Conservation (phyloP, 306 rosid genomes). For the Biancaea sappan region DNA sequence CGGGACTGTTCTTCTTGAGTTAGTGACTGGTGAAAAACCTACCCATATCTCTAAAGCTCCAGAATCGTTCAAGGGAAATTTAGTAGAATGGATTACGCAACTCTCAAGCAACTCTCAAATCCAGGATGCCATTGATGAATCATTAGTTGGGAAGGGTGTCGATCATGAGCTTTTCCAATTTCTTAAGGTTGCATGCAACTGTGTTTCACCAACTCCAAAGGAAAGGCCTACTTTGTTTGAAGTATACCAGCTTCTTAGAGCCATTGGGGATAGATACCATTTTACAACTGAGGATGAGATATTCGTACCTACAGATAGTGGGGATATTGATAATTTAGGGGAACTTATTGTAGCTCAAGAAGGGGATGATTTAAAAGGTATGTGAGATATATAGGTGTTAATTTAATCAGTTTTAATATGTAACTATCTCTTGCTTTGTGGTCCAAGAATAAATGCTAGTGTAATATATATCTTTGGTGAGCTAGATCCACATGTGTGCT, state of each 20-base stretch:
- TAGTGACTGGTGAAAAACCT: conserved; percentile 87
- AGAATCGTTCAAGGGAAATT: conserved; percentile 75
- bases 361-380: conserved; percentile 36
- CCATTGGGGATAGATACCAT: conserved; percentile 72
- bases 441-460: conserved; percentile 37
- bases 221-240: conserved; percentile 98
- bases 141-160: conserved; percentile 62
- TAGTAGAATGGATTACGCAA: conserved; percentile 75
- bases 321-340: conserved; percentile 37
- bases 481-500: conserved; percentile 35
- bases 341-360: conserved; percentile 86
- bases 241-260: conserved; percentile 87
- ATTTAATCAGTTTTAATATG: conserved; percentile 27
- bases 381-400: conserved; percentile 31
- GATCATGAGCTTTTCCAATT: conserved; percentile 86
- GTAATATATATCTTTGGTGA: conserved; percentile 29
- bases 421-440: conserved; percentile 31
- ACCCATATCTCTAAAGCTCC: conserved; percentile 73
- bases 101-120: conserved; percentile 56
- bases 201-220: conserved; percentile 63
- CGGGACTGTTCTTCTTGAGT: conserved; percentile 90
- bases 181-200: conserved; percentile 80
- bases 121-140: conserved; percentile 61
- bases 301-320: conserved; percentile 47
- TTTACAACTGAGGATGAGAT: conserved; percentile 79